phyloP scores from a whole-genome alignment of 2,329 filamentous ascomycete species.

The Dactylonectria macrodidyma region DNA sequence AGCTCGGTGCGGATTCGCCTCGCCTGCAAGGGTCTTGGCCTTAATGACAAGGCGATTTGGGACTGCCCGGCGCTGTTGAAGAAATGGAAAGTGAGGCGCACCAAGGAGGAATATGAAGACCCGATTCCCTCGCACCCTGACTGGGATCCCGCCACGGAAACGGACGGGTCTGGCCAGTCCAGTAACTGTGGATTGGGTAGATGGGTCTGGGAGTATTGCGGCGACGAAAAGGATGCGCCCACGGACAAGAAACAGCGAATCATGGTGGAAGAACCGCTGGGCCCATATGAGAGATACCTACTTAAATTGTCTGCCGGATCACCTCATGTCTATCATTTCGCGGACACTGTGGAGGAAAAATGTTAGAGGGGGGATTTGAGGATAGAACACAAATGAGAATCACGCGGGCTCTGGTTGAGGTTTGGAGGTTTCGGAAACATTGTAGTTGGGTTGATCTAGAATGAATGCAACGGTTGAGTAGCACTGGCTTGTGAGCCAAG shows the following conservation, averaged over 20 bases:
- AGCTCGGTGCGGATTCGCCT: constrained; percentile 68
- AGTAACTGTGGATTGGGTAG: constrained; percentile 51
- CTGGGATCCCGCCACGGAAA: constrained; percentile 50
- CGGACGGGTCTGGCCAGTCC: constrained; percentile 41
- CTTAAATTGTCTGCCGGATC: constrained; percentile 60
- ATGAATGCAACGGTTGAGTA: neutral
- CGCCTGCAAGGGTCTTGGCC: constrained; percentile 63
- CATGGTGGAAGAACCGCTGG: constrained; percentile 68
- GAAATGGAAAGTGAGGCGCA: constrained; percentile 61
- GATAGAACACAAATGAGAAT: neutral
- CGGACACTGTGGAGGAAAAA: constrained; percentile 45
- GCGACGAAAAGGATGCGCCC: constrained; percentile 59
- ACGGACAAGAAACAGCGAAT: constrained; percentile 55
- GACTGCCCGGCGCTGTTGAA: constrained; percentile 60
- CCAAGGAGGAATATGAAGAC: constrained; percentile 51
- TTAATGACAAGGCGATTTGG: constrained; percentile 65
- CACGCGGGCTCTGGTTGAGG: neutral
- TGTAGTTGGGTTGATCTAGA: neutral
- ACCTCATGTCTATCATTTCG: constrained; percentile 61
- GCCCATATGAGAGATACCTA: constrained; percentile 66
- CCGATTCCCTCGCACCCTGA: constrained; percentile 52
- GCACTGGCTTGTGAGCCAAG: neutral
- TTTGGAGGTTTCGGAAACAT: neutral
- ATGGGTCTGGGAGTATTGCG: constrained; percentile 71
- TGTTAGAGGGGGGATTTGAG: neutral